phyloP scores from a whole-genome alignment of 2,329 filamentous ascomycete species.

The Proliferodiscus dingleyae region DNA sequence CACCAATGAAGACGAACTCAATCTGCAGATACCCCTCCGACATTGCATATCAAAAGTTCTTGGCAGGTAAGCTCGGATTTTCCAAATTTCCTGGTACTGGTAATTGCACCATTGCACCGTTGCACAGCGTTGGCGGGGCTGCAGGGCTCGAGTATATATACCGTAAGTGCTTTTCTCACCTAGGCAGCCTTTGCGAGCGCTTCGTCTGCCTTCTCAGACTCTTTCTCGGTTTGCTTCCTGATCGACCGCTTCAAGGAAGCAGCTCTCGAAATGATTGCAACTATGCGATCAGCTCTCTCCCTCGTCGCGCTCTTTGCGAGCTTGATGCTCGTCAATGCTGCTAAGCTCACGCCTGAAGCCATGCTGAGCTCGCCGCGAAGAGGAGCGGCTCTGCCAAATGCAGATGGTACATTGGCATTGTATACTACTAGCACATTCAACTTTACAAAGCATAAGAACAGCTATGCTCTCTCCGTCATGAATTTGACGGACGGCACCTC shows the following conservation, averaged over 20 bases:
- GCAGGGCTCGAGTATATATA: not conserved
- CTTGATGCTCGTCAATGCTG: constrained; percentile 9
- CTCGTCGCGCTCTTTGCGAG: constrained; percentile 4
- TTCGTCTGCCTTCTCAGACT: not conserved
- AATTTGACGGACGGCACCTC: constrained; percentile 46
- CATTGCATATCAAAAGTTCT: not conserved
- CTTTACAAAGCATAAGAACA: constrained; percentile 65
- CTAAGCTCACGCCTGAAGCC: constrained; percentile 63
- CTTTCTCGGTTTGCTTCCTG: constrained; percentile 4
- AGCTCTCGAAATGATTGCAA: constrained; percentile 5
- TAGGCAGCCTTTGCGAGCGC: not conserved
- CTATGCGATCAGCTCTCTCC: constrained; percentile 6
- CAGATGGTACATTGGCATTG: constrained; percentile 57
- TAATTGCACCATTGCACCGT: not conserved
- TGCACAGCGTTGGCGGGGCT: not conserved
- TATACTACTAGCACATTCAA: constrained; percentile 73
- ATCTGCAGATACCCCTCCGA: not conserved
- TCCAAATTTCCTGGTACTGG: not conserved
- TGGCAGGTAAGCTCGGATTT: not conserved
- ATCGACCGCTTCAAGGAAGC: not conserved
- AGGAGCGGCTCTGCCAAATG: constrained; percentile 62
- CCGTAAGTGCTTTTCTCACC: constrained; percentile 9
- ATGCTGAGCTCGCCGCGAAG: constrained; percentile 70
- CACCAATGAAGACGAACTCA: not conserved
- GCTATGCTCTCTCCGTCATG: constrained; percentile 62